These are phyloP conservation scores for Colletotrichum eleusines DNA, from an alignment of 2,329 filamentous ascomycete species.

Conservation along the genomic window DNA sequence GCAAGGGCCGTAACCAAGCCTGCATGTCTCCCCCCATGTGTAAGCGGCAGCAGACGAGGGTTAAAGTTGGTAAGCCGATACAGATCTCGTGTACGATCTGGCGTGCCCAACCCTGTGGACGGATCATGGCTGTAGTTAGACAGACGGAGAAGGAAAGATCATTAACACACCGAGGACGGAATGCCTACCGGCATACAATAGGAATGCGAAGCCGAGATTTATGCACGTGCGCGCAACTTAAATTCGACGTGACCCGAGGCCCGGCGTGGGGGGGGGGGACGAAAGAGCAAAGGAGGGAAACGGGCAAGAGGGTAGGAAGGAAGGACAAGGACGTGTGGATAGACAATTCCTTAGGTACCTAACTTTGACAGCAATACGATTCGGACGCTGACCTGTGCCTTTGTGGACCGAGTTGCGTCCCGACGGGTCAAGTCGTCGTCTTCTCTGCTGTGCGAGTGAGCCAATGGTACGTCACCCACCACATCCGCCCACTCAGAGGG, in stretches of 20 bases:
- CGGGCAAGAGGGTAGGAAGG: too few relatives aligned
- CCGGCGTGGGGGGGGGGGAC: not conserved
- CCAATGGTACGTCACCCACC: too few relatives aligned
- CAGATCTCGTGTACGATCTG: slow-evolving; percentile 9
- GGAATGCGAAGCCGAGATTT: not conserved
- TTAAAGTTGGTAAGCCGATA: slow-evolving; percentile 1
- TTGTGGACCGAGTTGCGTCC: not conserved
- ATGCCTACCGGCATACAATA: not conserved
- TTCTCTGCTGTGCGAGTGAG: not conserved
- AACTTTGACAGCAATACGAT: not conserved
- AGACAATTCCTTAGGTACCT: not conserved
- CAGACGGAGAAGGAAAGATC: slow-evolving; percentile 13
- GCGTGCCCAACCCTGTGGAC: slow-evolving; percentile 5
- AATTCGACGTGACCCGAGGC: not conserved
- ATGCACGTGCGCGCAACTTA: not conserved
- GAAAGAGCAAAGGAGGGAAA: not conserved
- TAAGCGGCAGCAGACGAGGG: slow-evolving; percentile 1
- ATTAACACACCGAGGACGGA: not conserved
- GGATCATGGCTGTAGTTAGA: slow-evolving; percentile 10
- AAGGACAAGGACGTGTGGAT: too few relatives aligned
- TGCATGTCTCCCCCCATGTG: not conserved
- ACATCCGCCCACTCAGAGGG: too few relatives aligned
- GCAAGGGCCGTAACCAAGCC: not conserved
- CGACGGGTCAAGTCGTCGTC: not conserved
- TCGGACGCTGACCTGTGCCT: not conserved